These are phyloP conservation scores for Backusella mclennaniae DNA, from an alignment of 192 early-diverging fungal species.

Conservation along the genomic window DNA sequence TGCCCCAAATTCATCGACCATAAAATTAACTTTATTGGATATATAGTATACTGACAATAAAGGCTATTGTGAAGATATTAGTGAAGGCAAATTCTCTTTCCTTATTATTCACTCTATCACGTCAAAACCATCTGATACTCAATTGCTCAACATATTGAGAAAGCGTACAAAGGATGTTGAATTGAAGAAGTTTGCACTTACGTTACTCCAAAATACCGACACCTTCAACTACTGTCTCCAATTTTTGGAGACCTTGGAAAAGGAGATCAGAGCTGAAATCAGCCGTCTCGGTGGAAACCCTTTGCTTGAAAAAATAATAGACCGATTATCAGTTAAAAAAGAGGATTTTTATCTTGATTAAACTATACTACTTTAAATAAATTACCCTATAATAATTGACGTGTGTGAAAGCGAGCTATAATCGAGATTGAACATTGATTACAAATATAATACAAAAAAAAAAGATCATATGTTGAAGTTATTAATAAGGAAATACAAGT, in stretches of 20 bases:
- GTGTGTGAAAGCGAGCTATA: no score
- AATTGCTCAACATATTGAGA: constrained; percentile 84
- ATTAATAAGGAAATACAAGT: no score
- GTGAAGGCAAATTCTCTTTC: constrained; percentile 98
- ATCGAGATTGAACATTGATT: no score
- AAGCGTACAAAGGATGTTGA: constrained; percentile 79
- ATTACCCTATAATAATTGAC: no score
- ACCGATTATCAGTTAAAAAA: background rate
- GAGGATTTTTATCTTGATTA: background rate
- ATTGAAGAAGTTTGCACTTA: constrained; percentile 85
- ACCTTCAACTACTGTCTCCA: constrained; percentile 80
- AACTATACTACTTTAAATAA: no score
- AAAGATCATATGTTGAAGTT: no score
- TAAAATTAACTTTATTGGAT: background rate
- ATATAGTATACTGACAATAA: constrained; percentile 86
- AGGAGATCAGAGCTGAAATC: constrained; percentile 62
- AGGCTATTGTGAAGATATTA: constrained; percentile 97
- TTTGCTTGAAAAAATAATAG: constrained; percentile 61
- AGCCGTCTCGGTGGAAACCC: constrained; percentile 74
- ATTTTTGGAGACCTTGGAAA: constrained; percentile 65
- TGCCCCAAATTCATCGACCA: background rate
- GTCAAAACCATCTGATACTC: constrained; percentile 49
- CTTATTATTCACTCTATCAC: constrained; percentile 88
- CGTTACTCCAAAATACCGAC: constrained; percentile 69
- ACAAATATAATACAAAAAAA: no score